Percentiles rank a stretch among this genome's conserved stretches.
Evolutionary conservation across 2,329 filamentous ascomycete genomes (phyloP).

Genomic region (Gremmenia infestans): DNA sequence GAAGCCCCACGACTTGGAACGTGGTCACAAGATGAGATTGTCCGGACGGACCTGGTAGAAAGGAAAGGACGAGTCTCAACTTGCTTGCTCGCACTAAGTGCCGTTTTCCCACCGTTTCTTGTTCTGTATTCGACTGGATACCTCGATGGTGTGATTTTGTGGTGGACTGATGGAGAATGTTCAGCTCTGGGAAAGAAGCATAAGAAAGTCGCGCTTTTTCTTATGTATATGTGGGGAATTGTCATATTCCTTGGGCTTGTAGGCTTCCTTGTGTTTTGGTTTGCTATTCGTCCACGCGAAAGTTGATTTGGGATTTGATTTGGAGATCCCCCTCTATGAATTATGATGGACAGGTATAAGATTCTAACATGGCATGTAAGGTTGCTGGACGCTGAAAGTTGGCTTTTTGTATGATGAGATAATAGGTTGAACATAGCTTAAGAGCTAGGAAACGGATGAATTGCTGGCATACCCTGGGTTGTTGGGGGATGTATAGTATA

Average conservation of each 20-base stretch:
- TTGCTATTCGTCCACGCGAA: neutral
- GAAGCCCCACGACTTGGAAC: slow-evolving; percentile 17
- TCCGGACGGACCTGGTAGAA: slow-evolving; percentile 7
- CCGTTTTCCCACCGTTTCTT: slow-evolving; percentile 26
- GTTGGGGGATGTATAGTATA: too few species aligned
- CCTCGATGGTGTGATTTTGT: slow-evolving; percentile 24
- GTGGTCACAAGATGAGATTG: slow-evolving; percentile 16
- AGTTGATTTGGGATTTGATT: neutral
- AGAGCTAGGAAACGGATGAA: too few species aligned
- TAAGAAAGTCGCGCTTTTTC: slow-evolving; percentile 20
- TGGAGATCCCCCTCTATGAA: neutral
- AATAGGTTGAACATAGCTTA: too few species aligned
- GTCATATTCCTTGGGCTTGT: slow-evolving; percentile 16
- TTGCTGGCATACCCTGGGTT: too few species aligned
- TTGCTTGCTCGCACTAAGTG: slow-evolving; percentile 21
- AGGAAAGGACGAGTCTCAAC: slow-evolving; percentile 21
- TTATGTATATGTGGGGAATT: slow-evolving; percentile 17
- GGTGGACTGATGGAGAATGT: slow-evolving; percentile 23
- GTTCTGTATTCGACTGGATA: slow-evolving; percentile 22
- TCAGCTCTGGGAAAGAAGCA: slow-evolving; percentile 19
- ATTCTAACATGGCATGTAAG: too few species aligned
- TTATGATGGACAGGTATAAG: too few species aligned
- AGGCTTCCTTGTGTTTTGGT: slow-evolving; percentile 16
- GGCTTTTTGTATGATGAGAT: too few species aligned
- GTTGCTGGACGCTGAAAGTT: too few species aligned